A percentile compares a stretch with the other conserved stretches of the same genome.
Conservation (phyloP, 768 basidiomycete species). For the Leccinellum luteum region DNA sequence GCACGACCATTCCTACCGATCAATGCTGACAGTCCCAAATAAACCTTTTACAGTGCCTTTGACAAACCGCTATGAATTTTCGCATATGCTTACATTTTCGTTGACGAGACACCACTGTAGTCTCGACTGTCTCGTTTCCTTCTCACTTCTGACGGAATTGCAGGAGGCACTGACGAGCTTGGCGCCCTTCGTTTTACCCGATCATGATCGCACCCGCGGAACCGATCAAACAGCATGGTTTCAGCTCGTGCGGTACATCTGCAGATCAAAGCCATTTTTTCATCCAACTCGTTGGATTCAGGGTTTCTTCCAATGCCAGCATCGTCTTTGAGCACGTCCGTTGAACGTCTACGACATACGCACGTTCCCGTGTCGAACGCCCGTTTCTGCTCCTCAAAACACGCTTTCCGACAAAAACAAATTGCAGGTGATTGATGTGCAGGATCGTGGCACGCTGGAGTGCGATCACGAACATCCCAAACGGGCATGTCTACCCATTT, state of each 20-base stretch:
- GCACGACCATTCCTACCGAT: constrained; percentile 2
- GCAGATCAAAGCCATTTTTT: constrained; percentile 16
- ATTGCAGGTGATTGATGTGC: not conserved
- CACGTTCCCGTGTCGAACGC: not conserved
- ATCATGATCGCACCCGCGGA: constrained; percentile 20
- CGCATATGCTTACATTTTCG: not conserved
- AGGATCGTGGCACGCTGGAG: not conserved
- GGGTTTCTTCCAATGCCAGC: not conserved
- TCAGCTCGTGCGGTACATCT: constrained; percentile 2
- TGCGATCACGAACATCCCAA: not conserved
- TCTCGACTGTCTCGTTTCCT: not conserved
- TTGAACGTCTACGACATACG: constrained; percentile 1
- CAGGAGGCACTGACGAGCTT: constrained; percentile 1
- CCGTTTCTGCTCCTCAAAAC: not conserved
- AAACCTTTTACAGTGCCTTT: not conserved
- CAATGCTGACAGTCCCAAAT: not conserved
- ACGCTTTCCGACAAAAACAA: not conserved
- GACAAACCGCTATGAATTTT: not conserved
- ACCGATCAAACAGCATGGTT: constrained; percentile 7
- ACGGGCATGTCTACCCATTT: not conserved
- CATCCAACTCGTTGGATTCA: not conserved
- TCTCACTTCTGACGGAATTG: not conserved
- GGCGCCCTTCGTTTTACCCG: constrained; percentile 11
- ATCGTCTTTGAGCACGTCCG: not conserved
- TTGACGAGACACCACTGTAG: not conserved